Evolutionary conservation across 208 protist genomes (phyloP).

Genomic region (Acanthamoeba polyphaga): DNA sequence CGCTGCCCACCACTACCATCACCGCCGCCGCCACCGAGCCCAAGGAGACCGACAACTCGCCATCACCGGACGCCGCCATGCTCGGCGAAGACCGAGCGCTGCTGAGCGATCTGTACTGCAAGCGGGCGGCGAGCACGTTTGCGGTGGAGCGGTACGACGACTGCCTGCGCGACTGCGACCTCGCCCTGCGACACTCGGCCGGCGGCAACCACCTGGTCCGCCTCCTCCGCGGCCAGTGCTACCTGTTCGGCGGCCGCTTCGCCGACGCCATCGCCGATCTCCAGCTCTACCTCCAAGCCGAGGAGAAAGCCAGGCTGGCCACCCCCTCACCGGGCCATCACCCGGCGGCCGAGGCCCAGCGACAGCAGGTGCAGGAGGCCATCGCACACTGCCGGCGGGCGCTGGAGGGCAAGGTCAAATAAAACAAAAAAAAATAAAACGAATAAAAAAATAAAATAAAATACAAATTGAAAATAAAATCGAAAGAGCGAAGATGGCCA

Average conservation of each 20-base stretch:
- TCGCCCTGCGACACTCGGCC: background rate
- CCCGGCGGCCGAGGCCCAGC: background rate
- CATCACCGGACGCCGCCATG: background rate
- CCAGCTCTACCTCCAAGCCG: background rate
- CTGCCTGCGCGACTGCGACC: background rate
- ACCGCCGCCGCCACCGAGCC: background rate
- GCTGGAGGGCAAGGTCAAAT: no score
- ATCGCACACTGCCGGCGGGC: background rate
- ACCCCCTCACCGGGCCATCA: background rate
- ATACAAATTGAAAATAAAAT: background rate
- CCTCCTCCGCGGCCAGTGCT: background rate
- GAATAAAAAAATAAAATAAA: background rate
- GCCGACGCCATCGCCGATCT: slow-evolving; percentile 28
- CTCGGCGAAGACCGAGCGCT: background rate
- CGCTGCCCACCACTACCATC: background rate
- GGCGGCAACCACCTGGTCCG: background rate
- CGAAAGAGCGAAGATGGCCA: background rate
- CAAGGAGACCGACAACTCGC: no score
- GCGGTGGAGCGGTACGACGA: slow-evolving; percentile 4
- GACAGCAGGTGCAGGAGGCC: background rate
- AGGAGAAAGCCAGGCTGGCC: background rate
- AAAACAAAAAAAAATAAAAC: background rate
- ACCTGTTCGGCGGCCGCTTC: background rate
- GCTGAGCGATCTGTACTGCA: slow-evolving; percentile 31
- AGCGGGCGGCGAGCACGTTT: background rate